Evolutionary conservation across 345 rosid species (phyloP).

Genomic region (Populus deltoides): DNA sequence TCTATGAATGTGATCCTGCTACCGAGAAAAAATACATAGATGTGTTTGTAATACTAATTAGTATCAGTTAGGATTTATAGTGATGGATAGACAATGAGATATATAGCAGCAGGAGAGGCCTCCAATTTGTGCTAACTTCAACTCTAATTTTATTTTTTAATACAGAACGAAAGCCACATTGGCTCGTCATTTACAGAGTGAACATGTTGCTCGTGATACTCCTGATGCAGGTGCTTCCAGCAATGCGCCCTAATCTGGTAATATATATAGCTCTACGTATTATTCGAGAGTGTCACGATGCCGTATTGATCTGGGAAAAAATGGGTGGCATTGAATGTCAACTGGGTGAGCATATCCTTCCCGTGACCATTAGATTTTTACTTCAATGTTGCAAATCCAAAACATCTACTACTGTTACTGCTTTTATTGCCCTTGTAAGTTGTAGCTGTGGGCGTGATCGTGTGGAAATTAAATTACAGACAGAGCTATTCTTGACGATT

Average conservation of each 20-base stretch:
- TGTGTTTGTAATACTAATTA: no score
- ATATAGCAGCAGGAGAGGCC: no score
- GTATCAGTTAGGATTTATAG: no score
- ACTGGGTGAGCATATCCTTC: not conserved
- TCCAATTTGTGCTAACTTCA: no score
- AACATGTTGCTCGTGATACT: no score
- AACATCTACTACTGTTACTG: not conserved
- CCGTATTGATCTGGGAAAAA: not conserved
- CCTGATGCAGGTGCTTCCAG: not conserved
- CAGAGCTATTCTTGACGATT: not conserved
- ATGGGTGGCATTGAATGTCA: not conserved
- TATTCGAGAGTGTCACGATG: not conserved
- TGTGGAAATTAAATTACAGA: not conserved
- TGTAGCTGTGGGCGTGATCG: not conserved
- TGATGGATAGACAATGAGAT: accelerated
- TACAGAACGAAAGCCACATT: no score
- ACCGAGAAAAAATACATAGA: no score
- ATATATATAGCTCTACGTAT: not conserved
- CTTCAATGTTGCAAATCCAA: not conserved
- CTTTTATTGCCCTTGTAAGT: not conserved
- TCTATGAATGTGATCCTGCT: no score
- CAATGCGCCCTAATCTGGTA: not conserved
- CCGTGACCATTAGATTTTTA: not conserved
- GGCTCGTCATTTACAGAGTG: no score
- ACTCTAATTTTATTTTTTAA: no score